These are phyloP conservation scores for Effrenium voratum DNA, from an alignment of 73 alveolate genomes.

Conservation along the genomic window DNA sequence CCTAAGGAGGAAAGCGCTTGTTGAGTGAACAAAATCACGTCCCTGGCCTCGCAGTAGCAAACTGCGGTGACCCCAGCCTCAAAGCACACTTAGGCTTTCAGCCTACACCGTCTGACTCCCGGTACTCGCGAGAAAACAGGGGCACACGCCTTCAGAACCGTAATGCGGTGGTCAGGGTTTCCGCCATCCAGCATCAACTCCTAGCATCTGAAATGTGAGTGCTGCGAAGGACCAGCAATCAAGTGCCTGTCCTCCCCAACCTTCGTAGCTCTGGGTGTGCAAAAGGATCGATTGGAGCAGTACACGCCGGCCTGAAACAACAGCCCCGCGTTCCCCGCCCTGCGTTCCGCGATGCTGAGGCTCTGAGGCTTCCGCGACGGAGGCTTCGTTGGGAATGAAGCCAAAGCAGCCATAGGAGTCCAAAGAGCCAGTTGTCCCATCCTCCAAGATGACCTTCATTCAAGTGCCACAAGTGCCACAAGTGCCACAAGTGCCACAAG, in stretches of 20 bases:
- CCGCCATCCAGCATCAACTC: slow-evolving; percentile 81
- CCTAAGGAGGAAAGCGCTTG: neutral
- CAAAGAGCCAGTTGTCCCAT: slow-evolving; percentile 54
- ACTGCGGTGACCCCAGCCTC: slow-evolving; percentile 75
- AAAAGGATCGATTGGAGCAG: slow-evolving; percentile 73
- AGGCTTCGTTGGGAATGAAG: slow-evolving; percentile 86
- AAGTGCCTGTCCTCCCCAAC: slow-evolving; percentile 24
- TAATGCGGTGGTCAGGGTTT: slow-evolving; percentile 79
- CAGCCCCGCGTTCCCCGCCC: neutral
- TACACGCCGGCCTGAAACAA: slow-evolving; percentile 47
- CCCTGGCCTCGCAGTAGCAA: slow-evolving; percentile 62
- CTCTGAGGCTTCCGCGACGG: slow-evolving; percentile 31
- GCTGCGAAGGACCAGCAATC: no score
- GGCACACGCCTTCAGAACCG: slow-evolving; percentile 75
- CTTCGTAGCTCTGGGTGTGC: slow-evolving; percentile 79
- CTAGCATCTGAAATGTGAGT: no score
- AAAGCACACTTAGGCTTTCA: no score
- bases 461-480: neutral
- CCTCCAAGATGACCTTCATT: slow-evolving; percentile 54
- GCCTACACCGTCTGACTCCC: no score
- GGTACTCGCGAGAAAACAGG: no score
- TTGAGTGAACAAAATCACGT: neutral
- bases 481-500: neutral
- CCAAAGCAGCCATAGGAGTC: slow-evolving; percentile 90
- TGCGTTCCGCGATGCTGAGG: neutral